These are phyloP conservation scores for Elasticomyces elasticus DNA, from an alignment of 495 filamentous ascomycete genomes.

Conservation along the genomic window DNA sequence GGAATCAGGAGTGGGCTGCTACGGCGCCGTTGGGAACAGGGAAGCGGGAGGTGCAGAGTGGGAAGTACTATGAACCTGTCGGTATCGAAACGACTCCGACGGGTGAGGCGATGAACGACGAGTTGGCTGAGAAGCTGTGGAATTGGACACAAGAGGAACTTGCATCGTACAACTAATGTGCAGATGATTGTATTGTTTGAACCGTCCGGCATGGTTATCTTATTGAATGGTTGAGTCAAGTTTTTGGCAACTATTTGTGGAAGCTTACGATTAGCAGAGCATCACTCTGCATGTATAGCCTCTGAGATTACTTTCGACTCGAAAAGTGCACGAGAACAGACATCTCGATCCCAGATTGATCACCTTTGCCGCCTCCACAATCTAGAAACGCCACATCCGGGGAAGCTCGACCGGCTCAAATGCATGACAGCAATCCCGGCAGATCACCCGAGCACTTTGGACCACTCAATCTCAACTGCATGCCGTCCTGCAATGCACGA, in stretches of 20 bases:
- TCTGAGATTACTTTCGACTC: too few relatives aligned
- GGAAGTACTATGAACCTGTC: constrained; percentile 36
- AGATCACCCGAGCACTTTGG: not conserved
- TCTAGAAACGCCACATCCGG: constrained; percentile 2
- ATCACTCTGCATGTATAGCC: too few relatives aligned
- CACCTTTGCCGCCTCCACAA: too few relatives aligned
- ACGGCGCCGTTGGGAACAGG: constrained; percentile 20
- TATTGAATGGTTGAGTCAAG: too few relatives aligned
- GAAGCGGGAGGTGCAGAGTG: constrained; percentile 30
- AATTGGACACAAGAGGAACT: constrained; percentile 35
- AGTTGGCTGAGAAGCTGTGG: constrained; percentile 34
- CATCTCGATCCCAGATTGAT: too few relatives aligned
- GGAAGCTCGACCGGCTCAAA: not conserved
- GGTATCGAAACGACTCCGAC: constrained; percentile 25
- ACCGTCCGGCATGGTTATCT: too few relatives aligned
- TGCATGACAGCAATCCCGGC: too few relatives aligned
- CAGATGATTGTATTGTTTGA: too few relatives aligned
- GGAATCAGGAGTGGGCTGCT: constrained; percentile 53
- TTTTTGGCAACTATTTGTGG: too few relatives aligned
- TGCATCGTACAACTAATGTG: constrained; percentile 11
- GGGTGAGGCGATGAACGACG: constrained; percentile 21
- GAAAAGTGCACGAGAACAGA: too few relatives aligned
- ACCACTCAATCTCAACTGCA: not conserved
- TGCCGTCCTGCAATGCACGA: not conserved
- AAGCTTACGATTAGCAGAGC: too few relatives aligned